Evolutionary conservation across 73 alveolate genomes (phyloP), one percentile per base, ranked within the genome.

Genomic region (Symbiodinium natans): DNA sequence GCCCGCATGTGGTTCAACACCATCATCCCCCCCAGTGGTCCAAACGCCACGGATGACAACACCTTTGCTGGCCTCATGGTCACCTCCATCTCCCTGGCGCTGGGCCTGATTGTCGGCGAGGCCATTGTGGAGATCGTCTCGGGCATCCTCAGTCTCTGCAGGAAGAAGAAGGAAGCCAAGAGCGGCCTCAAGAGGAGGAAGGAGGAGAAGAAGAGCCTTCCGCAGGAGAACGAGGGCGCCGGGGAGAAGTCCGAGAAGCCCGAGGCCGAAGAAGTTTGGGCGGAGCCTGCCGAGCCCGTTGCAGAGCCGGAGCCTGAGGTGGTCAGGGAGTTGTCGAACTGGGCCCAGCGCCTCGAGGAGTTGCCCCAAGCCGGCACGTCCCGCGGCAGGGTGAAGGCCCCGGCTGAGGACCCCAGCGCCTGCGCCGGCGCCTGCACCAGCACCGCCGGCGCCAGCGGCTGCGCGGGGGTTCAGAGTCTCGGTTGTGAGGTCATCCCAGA

Each of bases 21-120:
- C 46, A 90, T 90, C 97, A 90, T 90, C 54, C 97, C 97, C n/a
- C 97, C 97, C 31, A 33, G 39, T 15, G 85, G 56, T 29, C 15
- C 19, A 3, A 0, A 31, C 11, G 52, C 29, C 73, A 10, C 9
- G 21, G 82, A 39, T 34, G 95, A 90, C 36, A 90, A 90, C 97
- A 90, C 87, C 80, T 90, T 90, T 48, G 97, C 97, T 2, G 97
- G 97, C 33, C 97, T 90, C 88, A 90, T 90, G 97, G 97, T 90
- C 80, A 90, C 97, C 25, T 90, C 97, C 10, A 63, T 90, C 88
- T 90, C 97, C n/a, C 77, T 90, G 1, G 97, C 97, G 36, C 46
- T 90, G 97, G 97, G 97, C 48, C 77, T 90, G 56, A 73, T 90
- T 48, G 6, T 90, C 29, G 97, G 97, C 13, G 97, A 90, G 36